A percentile compares a stretch with the other conserved stretches of the same genome.
Evolutionary conservation across 345 rosid genomes (phyloP).

Genomic region (Hirschfeldia incana): DNA sequence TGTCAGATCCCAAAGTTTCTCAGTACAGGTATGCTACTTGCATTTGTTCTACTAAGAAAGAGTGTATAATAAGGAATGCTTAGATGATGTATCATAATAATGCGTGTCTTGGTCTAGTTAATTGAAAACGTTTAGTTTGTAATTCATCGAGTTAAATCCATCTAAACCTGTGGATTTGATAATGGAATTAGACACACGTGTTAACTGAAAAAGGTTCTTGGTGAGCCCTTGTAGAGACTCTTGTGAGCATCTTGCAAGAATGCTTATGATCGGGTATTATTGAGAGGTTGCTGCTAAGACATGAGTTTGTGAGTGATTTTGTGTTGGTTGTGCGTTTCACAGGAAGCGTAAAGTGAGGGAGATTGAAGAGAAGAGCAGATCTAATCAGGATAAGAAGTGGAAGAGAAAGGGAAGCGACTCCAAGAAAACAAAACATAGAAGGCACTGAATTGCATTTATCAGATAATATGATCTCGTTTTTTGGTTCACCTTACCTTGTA

Average conservation of each 20-base stretch:
- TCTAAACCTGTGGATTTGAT: neutral
- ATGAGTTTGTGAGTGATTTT: neutral
- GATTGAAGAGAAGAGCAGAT: conserved; percentile 68
- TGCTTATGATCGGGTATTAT: neutral
- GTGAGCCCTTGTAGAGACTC: no score
- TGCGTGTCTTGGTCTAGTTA: neutral
- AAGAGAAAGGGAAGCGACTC: conserved; percentile 60
- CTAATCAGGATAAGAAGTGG: conserved; percentile 74
- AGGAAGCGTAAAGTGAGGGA: conserved; percentile 89
- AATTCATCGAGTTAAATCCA: neutral
- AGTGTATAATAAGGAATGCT: neutral
- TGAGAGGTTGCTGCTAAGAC: neutral
- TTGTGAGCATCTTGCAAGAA: neutral
- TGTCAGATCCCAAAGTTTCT: conserved; percentile 51
- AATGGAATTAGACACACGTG: neutral
- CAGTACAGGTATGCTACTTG: conserved; percentile 61
- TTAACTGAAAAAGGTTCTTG: no score
- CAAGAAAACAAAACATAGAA: conserved; percentile 61
- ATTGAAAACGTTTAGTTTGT: neutral
- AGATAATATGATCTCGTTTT: conserved; percentile 18
- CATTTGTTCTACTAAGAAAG: neutral
- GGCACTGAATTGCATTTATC: conserved; percentile 45
- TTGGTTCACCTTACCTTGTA: conserved; percentile 8
- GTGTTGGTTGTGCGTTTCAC: conserved; percentile 18
- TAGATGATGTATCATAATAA: neutral